Percentiles rank a stretch among this genome's conserved stretches.
Evolutionary conservation across 1,139 yeast genomes (phyloP).

Genomic region (Taphrina flavorubra): DNA sequence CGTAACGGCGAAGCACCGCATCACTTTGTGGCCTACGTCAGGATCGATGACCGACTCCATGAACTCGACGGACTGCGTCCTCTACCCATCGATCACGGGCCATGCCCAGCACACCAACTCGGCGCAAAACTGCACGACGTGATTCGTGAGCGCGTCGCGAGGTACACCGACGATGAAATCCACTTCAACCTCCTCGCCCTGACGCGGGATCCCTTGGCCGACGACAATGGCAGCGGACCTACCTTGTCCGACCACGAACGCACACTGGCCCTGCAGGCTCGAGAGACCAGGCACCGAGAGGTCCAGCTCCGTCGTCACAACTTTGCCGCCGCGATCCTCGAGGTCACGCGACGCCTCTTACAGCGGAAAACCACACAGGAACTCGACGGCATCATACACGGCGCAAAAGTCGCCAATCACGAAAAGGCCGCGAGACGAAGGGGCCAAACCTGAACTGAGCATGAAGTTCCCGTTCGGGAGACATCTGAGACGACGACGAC

Average conservation of each 20-base stretch:
- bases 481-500: too few species aligned
- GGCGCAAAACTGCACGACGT: conserved; percentile 55
- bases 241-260: conserved; percentile 41
- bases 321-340: conserved; percentile 60
- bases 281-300: conserved; percentile 55
- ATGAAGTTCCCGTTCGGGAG: neutral
- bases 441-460: neutral
- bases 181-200: conserved; percentile 67
- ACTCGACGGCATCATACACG: conserved; percentile 41
- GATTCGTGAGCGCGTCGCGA: conserved; percentile 57
- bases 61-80: conserved; percentile 71
- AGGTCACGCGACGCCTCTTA: conserved; percentile 9
- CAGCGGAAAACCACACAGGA: conserved; percentile 11
- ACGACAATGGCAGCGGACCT: conserved; percentile 45
- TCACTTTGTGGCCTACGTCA: conserved; percentile 67
- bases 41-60: conserved; percentile 59
- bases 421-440: too few species aligned
- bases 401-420: neutral
- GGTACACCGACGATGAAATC: conserved; percentile 59
- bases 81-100: conserved; percentile 64
- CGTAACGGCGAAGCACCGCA: conserved; percentile 55
- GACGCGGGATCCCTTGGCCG: conserved; percentile 59
- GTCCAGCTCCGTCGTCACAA: conserved; percentile 62
- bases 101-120: conserved; percentile 56
- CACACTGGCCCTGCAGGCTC: conserved; percentile 51